phyloP scores from a whole-genome alignment of 257 asterid species.

The Solanum pinnatisectum region DNA sequence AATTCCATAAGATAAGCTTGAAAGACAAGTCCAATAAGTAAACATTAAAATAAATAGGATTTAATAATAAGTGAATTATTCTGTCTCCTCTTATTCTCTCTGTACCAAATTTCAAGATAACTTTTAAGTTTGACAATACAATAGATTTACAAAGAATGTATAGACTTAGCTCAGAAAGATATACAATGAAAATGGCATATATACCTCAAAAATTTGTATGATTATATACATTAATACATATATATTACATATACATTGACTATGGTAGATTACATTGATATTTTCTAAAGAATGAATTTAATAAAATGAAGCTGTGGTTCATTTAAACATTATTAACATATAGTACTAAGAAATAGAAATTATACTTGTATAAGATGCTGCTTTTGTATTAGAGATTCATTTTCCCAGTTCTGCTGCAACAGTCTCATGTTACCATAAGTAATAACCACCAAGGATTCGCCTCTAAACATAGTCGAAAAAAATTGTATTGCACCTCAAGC shows the following conservation, averaged over 20 bases:
- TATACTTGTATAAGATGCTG: not conserved
- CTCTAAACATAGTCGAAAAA: not conserved
- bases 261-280: not conserved
- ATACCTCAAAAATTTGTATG: not conserved
- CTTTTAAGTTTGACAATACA: too few relatives aligned
- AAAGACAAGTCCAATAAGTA: not conserved
- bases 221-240: not conserved
- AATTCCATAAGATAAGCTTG: not conserved
- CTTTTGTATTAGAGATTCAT: not conserved
- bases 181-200: not conserved
- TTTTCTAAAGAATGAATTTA: not conserved
- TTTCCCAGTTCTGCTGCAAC: not conserved
- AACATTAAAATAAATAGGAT: not conserved
- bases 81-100: not conserved
- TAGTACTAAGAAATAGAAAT: not conserved
- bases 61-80: not conserved
- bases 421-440: not conserved
- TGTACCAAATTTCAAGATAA: too few relatives aligned
- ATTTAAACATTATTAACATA: not conserved
- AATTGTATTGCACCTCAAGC: not conserved
- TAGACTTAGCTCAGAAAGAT: not conserved
- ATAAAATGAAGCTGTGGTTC: not conserved
- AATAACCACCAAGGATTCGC: not conserved
- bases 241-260: not conserved
- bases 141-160: not conserved